Percentiles rank a stretch among this genome's conserved stretches.
Conservation (phyloP, 2,329 filamentous ascomycete genomes). For the Ophiocordyceps camponoti-leonardi region DNA sequence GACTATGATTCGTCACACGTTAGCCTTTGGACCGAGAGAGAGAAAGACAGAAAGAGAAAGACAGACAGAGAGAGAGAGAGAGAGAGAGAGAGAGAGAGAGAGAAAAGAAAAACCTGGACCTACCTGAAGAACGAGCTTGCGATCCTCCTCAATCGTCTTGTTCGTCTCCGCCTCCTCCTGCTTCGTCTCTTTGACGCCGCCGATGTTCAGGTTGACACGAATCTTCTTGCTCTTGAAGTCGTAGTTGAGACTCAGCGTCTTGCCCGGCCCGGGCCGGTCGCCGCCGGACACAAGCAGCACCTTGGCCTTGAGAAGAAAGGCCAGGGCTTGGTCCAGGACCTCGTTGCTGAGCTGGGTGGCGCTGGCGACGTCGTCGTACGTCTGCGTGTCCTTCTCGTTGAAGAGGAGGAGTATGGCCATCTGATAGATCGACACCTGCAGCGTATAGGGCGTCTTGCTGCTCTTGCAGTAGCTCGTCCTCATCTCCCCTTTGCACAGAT, state of each 20-base stretch:
- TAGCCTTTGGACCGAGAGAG: not conserved
- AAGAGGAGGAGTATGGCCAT: conserved; percentile 93
- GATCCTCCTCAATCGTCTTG: conserved; percentile 97
- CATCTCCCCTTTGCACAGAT: conserved; percentile 92
- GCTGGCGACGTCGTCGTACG: conserved; percentile 74
- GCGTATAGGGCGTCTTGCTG: conserved; percentile 82
- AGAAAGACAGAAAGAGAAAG: not conserved
- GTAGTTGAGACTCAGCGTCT: conserved; percentile 71
- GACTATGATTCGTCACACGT: conserved; percentile 38
- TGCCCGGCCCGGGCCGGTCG: conserved; percentile 61
- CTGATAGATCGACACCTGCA: conserved; percentile 95
- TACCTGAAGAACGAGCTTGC: conserved; percentile 93
- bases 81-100: no score
- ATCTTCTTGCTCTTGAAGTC: conserved; percentile 98
- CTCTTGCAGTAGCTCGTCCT: conserved; percentile 84
- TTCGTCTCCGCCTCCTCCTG: conserved; percentile 93
- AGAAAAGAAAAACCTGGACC: conserved; percentile 12
- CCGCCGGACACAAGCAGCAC: conserved; percentile 54
- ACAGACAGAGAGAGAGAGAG: no score
- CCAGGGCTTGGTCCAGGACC: conserved; percentile 70
- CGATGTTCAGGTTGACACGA: conserved; percentile 88
- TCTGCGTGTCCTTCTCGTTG: conserved; percentile 74
- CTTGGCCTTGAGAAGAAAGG: conserved; percentile 83
- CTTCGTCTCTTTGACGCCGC: conserved; percentile 89
- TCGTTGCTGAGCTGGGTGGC: conserved; percentile 68